Conservation (phyloP, 1,284 basidiomycete genomes). For the Cystobasidiaceae sp. region DNA sequence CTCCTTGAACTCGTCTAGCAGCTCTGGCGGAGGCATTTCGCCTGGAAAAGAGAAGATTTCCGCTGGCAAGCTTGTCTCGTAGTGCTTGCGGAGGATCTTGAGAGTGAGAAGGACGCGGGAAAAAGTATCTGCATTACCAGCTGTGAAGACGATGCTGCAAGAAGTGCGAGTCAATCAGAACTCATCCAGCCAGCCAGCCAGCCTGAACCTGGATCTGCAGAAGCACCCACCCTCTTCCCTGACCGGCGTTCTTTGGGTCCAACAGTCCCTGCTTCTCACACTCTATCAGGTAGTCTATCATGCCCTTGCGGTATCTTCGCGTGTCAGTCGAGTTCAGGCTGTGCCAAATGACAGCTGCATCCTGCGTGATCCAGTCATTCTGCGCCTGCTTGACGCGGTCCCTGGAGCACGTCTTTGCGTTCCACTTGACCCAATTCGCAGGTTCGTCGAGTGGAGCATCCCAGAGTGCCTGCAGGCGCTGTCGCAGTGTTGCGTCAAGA, state of each 20-base stretch:
- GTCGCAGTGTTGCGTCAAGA: constrained; percentile 45
- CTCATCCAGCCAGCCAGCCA: background rate
- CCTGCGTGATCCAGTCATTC: constrained; percentile 32
- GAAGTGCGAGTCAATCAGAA: background rate
- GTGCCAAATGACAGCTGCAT: constrained; percentile 26
- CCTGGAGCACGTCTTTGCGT: constrained; percentile 36
- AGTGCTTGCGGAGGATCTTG: constrained; percentile 45
- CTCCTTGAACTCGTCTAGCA: constrained; percentile 44
- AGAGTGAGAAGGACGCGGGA: constrained; percentile 49
- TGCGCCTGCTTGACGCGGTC: constrained; percentile 28
- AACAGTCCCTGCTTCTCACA: constrained; percentile 28
- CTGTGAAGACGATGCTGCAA: constrained; percentile 50
- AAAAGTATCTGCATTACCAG: constrained; percentile 53
- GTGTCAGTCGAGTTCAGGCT: constrained; percentile 25
- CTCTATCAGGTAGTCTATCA: constrained; percentile 15
- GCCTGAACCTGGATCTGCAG: too few relatives aligned
- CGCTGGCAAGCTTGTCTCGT: constrained; percentile 47
- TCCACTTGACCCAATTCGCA: constrained; percentile 40
- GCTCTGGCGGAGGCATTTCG: constrained; percentile 46
- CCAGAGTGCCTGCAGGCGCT: constrained; percentile 49
- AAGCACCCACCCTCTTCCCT: constrained; percentile 24
- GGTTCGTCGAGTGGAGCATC: constrained; percentile 45
- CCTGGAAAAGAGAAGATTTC: constrained; percentile 50
- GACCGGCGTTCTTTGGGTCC: background rate
- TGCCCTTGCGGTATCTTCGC: constrained; percentile 13